Base-by-base conservation (phyloP, 805 yeast genomes). In the Wickerhamomyces sydowiorum region DNA sequence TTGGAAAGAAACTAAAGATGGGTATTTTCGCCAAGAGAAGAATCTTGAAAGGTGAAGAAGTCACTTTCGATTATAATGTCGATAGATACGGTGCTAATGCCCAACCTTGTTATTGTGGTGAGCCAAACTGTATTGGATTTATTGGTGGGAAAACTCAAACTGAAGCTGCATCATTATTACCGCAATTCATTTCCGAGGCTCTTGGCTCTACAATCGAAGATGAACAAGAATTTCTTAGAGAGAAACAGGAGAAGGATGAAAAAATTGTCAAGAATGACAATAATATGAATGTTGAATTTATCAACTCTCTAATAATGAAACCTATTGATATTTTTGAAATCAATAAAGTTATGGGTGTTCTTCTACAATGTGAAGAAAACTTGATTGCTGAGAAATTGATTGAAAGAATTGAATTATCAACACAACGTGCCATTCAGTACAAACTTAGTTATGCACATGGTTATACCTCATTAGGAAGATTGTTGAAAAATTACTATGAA, bases 91-190 rank as follows among this genome's bases (percentile, higher is more conserved):
- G 99, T 24, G 95, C 97, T 2, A 82, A 81, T 44, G 88, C 95
- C 13, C 98, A 93, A 65, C 84, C 86, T 25, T 91, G 99, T 65
- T 86, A 85, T 63, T 91, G 99, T 67, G 96, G 95, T 3, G 95
- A 89, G 50, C 72, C 84, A 23, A 90, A 88, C 62, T 91, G 99
- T 73, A 73, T 88, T 34, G 96, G 97, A 27, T 82, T 84, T 50
- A 78, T 91, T 69, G 99, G 98, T 50, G 99, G 99, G 38, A 90
- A 89, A 62, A 91, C 96, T 3, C 99, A 93, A 66, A 89, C 98
- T 2, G 96, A 89, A 52, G 86, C 91, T 25, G 91, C 91, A 1
- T 73, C 86, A 31, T 66, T 87, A 43, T 70, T 91, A 38, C 96
- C 98, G 2, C 91, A 86, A 48, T 76, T 80, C 20, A 73, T 85